Conservation (phyloP, 1,284 basidiomycete species). For the Puccinia polysora region DNA sequence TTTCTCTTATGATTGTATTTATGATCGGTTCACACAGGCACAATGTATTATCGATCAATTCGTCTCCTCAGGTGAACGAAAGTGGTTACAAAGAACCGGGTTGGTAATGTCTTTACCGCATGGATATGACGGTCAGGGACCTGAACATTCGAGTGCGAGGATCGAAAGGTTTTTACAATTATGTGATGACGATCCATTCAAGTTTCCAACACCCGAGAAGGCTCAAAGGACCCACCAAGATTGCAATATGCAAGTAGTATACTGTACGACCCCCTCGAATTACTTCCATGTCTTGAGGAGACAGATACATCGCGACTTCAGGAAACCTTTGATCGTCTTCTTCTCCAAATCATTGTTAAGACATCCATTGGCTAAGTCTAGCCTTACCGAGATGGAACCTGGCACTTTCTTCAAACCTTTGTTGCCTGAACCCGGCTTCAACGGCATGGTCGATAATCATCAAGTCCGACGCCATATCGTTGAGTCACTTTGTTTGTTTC, state of each 20-base stretch:
- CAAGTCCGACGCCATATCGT: slow-evolving; percentile 87
- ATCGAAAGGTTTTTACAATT: slow-evolving; percentile 96
- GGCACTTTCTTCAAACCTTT: slow-evolving; percentile 90
- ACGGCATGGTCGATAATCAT: slow-evolving; percentile 70
- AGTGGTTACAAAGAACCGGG: slow-evolving; percentile 95
- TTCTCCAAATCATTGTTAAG: slow-evolving; percentile 76
- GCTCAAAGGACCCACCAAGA: slow-evolving; percentile 95
- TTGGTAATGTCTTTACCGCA: slow-evolving; percentile 81
- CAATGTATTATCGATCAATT: slow-evolving; percentile 99
- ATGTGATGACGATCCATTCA: slow-evolving; percentile 84
- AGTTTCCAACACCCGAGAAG: slow-evolving; percentile 83
- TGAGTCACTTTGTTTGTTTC: slow-evolving; percentile 23
- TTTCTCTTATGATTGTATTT: neutral
- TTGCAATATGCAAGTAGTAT: slow-evolving; percentile 98
- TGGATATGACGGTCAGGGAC: slow-evolving; percentile 98
- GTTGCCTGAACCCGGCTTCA: slow-evolving; percentile 74
- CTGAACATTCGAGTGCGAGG: slow-evolving; percentile 94
- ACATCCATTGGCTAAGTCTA: slow-evolving; percentile 83
- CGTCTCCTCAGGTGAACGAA: slow-evolving; percentile 93
- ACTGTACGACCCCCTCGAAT: slow-evolving; percentile 62
- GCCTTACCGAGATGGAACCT: slow-evolving; percentile 78
- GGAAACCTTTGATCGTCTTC: slow-evolving; percentile 81
- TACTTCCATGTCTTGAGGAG: slow-evolving; percentile 77
- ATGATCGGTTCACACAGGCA: slow-evolving; percentile 56
- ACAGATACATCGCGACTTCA: slow-evolving; percentile 92